Evolutionary conservation across 2,329 filamentous ascomycete genomes (phyloP), one percentile per base, ranked within the genome.

Genomic region (Fusarium sp.): DNA sequence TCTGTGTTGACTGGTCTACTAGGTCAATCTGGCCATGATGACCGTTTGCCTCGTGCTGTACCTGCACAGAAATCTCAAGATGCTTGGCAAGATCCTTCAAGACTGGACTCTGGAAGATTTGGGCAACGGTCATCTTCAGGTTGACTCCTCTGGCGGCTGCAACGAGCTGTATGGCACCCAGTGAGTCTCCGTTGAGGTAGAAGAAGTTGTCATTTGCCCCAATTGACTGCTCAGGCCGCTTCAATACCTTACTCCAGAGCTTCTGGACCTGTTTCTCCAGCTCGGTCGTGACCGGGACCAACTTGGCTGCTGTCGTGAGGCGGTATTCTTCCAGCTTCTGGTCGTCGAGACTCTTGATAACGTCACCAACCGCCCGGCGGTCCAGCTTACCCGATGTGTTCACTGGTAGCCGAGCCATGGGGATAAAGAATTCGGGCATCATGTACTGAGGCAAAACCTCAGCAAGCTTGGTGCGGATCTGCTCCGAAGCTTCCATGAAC

Each of bases 161-260:
- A 11, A 52, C 49, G 3, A 52, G 20, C 2, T 45, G 37, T 11
- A 52, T 52, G 5, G 49, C 37, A 17, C 25, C 20, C 1, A 52
- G 25, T 0, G 49, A 52, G 3, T 52, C 37, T 9, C 49, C 49
- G 1, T 45, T 45, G 9, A 52, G 37, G 3, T 52, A 27, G 27
- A 52, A 52, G 37, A 52, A 52, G 49, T 45, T 52, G 20, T 52
- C 27, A 9, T 20, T 45, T 7, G 37, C 49, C 9, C 49, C 27
- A 7, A 52, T 45, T 31, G 48, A 42, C 25, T 14, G 18, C 3
- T 2, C 25, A 9, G 36, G 48, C 1, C 48, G 36, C 14, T 25
- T 3, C 3, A 55, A 25, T 7, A 50, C 52, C 15, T 50, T 35
- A 2, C 33, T 18, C 52, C 52, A 55, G 6, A 55, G 43, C 20